Evolutionary conservation across 2,329 filamentous ascomycete genomes (phyloP), one percentile per base, ranked within the genome.

Genomic region (Phaeosphaeriaceae sp.): DNA sequence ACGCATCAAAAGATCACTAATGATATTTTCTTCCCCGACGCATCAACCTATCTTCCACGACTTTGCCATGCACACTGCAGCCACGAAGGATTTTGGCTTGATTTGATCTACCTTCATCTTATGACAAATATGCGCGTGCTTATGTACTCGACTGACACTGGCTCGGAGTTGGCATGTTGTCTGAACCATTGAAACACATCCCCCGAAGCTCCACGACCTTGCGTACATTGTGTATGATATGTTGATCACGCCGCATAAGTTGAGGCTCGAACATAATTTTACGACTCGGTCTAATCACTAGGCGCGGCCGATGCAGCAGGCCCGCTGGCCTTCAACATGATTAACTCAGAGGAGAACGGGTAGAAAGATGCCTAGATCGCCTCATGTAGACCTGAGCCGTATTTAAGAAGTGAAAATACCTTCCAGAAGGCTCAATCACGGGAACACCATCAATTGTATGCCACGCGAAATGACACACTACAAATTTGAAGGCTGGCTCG

Each of bases 401-500:
- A n/a, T n/a, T n/a, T n/a, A n/a, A n/a, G n/a, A n/a, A n/a, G n/a
- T n/a, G n/a, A n/a, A n/a, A n/a, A n/a, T n/a, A n/a, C n/a, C n/a
- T n/a, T n/a, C n/a, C n/a, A n/a, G n/a, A n/a, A n/a, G n/a, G n/a
- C n/a, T n/a, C n/a, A n/a, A n/a, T n/a, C n/a, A n/a, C n/a, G n/a
- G n/a, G n/a, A n/a, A n/a, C n/a, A n/a, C n/a, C n/a, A n/a, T n/a
- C n/a, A n/a, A n/a, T n/a, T n/a, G n/a, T n/a, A n/a, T n/a, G n/a
- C n/a, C n/a, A n/a, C n/a, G n/a, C n/a, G n/a, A n/a, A n/a, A n/a
- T n/a, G n/a, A n/a, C n/a, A n/a, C n/a, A 55, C 35, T 55, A 66
- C 35, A 59, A 83, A 60, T 87, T 87, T 72, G 79, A 85, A 69
- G 85, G 85, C 66, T 87, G 85, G 85, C 78, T 86, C 70, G 85